Conservation (phyloP, 2,329 filamentous ascomycete species). For the Penicillium sp. region DNA sequence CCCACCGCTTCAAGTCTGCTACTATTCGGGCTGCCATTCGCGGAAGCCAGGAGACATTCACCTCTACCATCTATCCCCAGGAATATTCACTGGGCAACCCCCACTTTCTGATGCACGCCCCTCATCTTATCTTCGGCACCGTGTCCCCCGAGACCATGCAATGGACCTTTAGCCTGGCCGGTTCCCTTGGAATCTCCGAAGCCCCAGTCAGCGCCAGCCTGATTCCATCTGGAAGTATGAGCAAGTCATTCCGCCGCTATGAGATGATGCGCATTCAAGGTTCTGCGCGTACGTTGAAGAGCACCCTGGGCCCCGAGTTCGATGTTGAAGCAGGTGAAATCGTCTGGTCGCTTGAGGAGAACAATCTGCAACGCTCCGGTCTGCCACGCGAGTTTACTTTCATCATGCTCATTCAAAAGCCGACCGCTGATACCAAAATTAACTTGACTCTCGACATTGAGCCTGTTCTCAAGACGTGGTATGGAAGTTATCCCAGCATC, state of each 20-base stretch:
- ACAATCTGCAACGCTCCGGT: conserved; percentile 49
- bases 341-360: conserved; percentile 54
- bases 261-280: conserved; percentile 55
- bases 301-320: conserved; percentile 33
- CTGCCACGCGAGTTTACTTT: conserved; percentile 55
- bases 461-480: conserved; percentile 42
- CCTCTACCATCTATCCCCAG: neutral
- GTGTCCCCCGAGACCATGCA: conserved; percentile 50
- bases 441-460: conserved; percentile 44
- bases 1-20: conserved; percentile 51
- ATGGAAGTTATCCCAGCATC: conserved; percentile 44
- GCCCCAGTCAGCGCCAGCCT: conserved; percentile 44
- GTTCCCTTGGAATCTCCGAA: conserved; percentile 48
- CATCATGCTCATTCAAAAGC: conserved; percentile 51
- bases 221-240: conserved; percentile 43
- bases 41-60: conserved; percentile 3
- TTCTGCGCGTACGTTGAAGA: conserved; percentile 44
- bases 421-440: conserved; percentile 39
- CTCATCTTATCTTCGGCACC: conserved; percentile 50
- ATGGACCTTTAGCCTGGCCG: conserved; percentile 50
- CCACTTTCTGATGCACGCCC: conserved; percentile 51
- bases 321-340: conserved; percentile 48
- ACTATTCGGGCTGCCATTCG: conserved; percentile 41
- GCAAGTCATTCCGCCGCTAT: conserved; percentile 45
- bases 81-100: conserved; percentile 32